A percentile compares a stretch with the other conserved stretches of the same genome.
Evolutionary conservation across 208 protist genomes (phyloP).

Genomic region (Crithidia brevicula): DNA sequence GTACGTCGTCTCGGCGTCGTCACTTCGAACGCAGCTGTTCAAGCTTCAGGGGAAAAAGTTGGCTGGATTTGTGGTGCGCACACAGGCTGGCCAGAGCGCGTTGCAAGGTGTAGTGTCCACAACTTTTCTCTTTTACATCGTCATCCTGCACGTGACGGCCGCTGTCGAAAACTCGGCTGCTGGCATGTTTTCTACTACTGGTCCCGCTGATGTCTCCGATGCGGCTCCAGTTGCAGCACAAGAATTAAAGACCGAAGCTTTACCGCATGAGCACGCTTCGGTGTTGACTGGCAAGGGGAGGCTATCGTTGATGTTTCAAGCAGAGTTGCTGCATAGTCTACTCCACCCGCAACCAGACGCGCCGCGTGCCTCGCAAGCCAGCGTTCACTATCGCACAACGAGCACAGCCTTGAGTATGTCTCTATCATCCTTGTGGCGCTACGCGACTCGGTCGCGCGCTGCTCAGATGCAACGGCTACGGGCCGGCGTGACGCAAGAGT

Average conservation of each 20-base stretch:
- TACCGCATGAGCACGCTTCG: background rate
- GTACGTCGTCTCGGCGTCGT: background rate
- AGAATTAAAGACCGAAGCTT: too few species aligned
- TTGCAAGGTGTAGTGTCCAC: conserved; percentile 1
- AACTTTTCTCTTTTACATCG: background rate
- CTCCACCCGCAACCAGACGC: background rate
- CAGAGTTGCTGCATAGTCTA: background rate
- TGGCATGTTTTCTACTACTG: too few species aligned
- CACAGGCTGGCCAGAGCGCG: background rate
- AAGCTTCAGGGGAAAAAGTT: background rate
- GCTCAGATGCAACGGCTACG: background rate
- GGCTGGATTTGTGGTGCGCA: background rate
- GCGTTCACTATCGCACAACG: background rate
- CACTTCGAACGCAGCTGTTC: background rate
- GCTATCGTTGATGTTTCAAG: background rate
- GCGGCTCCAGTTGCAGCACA: too few species aligned
- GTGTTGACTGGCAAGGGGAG: background rate
- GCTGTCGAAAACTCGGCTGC: background rate
- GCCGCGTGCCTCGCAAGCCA: background rate
- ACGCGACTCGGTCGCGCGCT: background rate
- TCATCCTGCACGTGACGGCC: background rate
- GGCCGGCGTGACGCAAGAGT: background rate
- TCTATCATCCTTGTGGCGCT: background rate
- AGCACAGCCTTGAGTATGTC: background rate
- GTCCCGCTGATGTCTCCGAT: too few species aligned